phyloP scores from a whole-genome alignment of 345 rosid genomes.

The Eucalyptus globulus region DNA sequence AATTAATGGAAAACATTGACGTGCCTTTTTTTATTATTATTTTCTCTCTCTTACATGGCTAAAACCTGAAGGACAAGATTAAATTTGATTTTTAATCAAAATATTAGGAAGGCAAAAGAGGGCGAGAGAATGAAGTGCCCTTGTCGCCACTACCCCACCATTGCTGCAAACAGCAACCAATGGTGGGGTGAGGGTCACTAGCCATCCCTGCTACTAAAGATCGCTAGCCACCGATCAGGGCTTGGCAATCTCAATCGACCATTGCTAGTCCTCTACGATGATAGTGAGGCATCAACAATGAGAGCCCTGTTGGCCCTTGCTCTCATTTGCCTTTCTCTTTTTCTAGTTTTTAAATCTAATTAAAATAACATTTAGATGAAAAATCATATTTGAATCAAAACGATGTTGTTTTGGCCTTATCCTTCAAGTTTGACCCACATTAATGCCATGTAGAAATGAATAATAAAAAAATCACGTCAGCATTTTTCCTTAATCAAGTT shows the following conservation, averaged over 20 bases:
- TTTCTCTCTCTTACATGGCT: too few species aligned
- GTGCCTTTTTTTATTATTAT: too few species aligned
- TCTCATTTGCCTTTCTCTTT: neutral
- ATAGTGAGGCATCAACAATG: neutral
- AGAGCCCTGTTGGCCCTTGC: neutral
- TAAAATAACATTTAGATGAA: too few species aligned
- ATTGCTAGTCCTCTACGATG: neutral
- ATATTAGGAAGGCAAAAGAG: neutral
- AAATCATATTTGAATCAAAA: neutral
- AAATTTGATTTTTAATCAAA: neutral
- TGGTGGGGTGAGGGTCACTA: neutral
- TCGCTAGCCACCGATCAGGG: fast-evolving
- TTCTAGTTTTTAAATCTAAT: too few species aligned
- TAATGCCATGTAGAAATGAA: neutral
- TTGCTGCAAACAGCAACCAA: neutral
- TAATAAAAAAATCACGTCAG: neutral
- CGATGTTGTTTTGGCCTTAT: too few species aligned
- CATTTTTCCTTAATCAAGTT: too few species aligned
- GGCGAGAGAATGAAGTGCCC: neutral
- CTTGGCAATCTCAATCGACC: neutral
- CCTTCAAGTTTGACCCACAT: neutral
- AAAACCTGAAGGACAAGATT: too few species aligned
- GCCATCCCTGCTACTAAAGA: too few species aligned
- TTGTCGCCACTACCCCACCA: neutral
- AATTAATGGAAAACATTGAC: too few species aligned